Evolutionary conservation across 1,284 basidiomycete species (phyloP).

Genomic region (Cutaneotrichosporon sp.): DNA sequence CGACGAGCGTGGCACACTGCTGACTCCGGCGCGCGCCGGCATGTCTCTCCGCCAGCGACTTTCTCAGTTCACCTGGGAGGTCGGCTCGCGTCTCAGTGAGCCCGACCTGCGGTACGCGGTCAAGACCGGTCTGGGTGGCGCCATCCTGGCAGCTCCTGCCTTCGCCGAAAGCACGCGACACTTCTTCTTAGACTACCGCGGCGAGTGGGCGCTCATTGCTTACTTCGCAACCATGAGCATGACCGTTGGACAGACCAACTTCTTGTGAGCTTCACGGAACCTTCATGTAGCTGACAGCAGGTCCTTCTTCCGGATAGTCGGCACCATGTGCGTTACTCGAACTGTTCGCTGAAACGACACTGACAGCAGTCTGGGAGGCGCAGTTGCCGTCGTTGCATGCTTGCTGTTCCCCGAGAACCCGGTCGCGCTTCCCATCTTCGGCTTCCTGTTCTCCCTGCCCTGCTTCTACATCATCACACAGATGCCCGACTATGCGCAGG

Average conservation of each 20-base stretch:
- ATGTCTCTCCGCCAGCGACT: slow-evolving; percentile 63
- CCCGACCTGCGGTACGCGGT: slow-evolving; percentile 83
- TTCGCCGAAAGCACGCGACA: slow-evolving; percentile 78
- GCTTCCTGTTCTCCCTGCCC: slow-evolving; percentile 86
- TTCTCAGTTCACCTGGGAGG: slow-evolving; percentile 71
- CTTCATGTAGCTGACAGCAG: slow-evolving; percentile 28
- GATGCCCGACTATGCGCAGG: slow-evolving; percentile 71
- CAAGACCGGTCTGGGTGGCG: slow-evolving; percentile 68
- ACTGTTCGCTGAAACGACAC: background rate
- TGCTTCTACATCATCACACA: slow-evolving; percentile 89
- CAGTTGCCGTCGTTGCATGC: slow-evolving; percentile 71
- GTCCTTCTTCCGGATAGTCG: slow-evolving; percentile 66
- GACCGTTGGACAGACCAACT: slow-evolving; percentile 79
- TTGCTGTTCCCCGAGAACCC: slow-evolving; percentile 74
- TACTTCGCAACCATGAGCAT: slow-evolving; percentile 88
- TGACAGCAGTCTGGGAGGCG: slow-evolving; percentile 68
- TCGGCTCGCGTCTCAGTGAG: slow-evolving; percentile 69
- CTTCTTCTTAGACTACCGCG: slow-evolving; percentile 74
- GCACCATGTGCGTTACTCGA: slow-evolving; percentile 67
- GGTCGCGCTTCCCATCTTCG: slow-evolving; percentile 73
- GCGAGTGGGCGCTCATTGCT: slow-evolving; percentile 94
- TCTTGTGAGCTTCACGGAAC: slow-evolving; percentile 57
- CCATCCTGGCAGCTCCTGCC: slow-evolving; percentile 78
- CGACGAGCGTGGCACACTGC: slow-evolving; percentile 79
- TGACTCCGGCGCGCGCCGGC: slow-evolving; percentile 67